Base-by-base conservation (phyloP, 2,329 filamentous ascomycete genomes). In the Aspergillus brasiliensis region DNA sequence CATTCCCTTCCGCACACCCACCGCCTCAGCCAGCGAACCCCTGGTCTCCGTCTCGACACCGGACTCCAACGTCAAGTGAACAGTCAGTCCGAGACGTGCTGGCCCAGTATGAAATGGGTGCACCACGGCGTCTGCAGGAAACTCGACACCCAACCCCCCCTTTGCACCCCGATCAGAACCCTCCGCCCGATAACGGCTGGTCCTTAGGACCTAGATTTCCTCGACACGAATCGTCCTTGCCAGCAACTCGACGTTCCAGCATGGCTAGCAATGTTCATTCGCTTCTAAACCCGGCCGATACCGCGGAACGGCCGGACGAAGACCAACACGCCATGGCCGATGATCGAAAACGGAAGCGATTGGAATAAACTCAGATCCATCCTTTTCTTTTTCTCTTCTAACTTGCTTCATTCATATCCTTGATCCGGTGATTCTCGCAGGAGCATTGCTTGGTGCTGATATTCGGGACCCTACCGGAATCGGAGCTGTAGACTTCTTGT, bases 221-320 rank as follows among this genome's bases (percentile, higher is more conserved):
- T 40, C 75, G 74, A 11, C 73, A 77, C 28, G 76, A 77, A 59
- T 76, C 70, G 13, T 79, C 78, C 8, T 64, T 79, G 0, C 86
- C 88, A 3, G 85, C 86, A n/a, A 90, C 87, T 7, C 78, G 88
- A 57, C 81, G 88, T 61, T 87, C 86, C 25, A 90, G 87, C 69
- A 90, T 90, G 88, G 88, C 88, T 6, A 89, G 87, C 65, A 90
- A 88, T 66, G 84, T 88, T 21, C 86, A 88, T 71, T 86, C 83
- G 5, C 74, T 90, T 23, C 79, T 90, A 1, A 90, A 90, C 65
- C 88, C 88, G 5, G 86, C 87, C 13, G 87, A 89, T 65, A 89
- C 87, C 1, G 85, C 84, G 2, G 88, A 90, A 73, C 76, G 86
- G 60, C 84, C 85, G 19, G 86, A 87, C 48, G 87, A 89, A 70